Base-by-base conservation (phyloP, 2,329 filamentous ascomycete species). In the Ceratocystiopsis sp. region DNA sequence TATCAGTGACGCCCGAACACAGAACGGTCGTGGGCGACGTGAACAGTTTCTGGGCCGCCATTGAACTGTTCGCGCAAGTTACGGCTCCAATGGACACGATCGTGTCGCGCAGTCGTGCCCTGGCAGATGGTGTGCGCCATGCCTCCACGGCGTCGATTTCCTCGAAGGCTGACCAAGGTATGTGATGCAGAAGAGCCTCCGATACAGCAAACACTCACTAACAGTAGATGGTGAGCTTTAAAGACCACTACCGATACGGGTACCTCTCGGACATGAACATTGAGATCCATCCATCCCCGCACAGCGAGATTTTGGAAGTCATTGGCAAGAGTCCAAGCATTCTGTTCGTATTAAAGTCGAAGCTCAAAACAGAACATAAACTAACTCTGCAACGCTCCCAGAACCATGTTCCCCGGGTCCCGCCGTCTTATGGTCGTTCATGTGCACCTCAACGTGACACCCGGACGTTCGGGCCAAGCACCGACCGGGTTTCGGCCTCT, bases 351-450 rank as follows among this genome's bases (percentile, higher is more conserved):
- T 4, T 5, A 5, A 6, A 17, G n/a, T 12, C 19, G 17, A 8
- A 4, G 9, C 25, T 29, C 25, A 29, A 6, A 10, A 29, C 19
- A 21, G 4, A 4, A 7, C 33, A 21, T 3, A 14, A n/a, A 13
- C 17, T 9, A 11, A 2, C 15, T 4, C n/a, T 18, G 6, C 6
- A 9, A 2, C 5, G 7, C 13, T 14, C 10, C 9, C 16, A 56
- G 49, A 15, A 56, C 50, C 1, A 42, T 58, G 11, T 46, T 54
- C 35, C 53, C 61, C 0, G 65, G 64, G 12, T 67, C 67, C 16
- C 65, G 58, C 13, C 49, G 67, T 11, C 58, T 75, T 2, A 51
- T 73, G 25, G 54, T 76, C n/a, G 68, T 61, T 13, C 64, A 69
- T 38, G 49, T 73, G 4, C 54, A 55, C 6, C 55, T 70, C 12